Conservation (phyloP, 805 yeast genomes). For the Candida sonorensis region DNA sequence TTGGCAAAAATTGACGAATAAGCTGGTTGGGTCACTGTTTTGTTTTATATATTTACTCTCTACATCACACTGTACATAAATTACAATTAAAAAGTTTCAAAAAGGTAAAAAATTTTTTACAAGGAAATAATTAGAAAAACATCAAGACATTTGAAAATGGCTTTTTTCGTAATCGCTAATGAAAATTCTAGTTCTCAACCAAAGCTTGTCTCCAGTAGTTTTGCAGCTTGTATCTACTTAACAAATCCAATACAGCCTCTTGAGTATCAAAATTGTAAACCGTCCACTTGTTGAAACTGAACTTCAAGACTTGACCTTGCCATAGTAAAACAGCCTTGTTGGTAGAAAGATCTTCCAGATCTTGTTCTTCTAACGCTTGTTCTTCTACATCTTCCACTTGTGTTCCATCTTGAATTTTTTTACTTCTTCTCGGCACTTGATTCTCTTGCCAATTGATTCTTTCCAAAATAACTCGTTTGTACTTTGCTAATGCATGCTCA, state of each 20-base stretch:
- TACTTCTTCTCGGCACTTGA: constrained; percentile 33
- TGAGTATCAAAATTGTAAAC: constrained; percentile 46
- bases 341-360: constrained; percentile 30
- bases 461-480: constrained; percentile 49
- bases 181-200: too few species aligned
- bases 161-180: too few species aligned
- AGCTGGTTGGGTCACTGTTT: constrained; percentile 4
- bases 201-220: constrained; percentile 49
- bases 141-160: too few species aligned
- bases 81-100: too few species aligned
- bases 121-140: too few species aligned
- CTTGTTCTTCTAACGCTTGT: constrained; percentile 9
- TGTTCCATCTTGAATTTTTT: too few species aligned
- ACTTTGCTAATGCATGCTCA: constrained; percentile 51
- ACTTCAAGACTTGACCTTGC: constrained; percentile 58
- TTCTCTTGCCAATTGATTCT: constrained; percentile 68
- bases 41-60: too few species aligned
- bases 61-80: too few species aligned
- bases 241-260: constrained; percentile 41
- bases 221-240: constrained; percentile 47
- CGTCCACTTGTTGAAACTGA: constrained; percentile 65
- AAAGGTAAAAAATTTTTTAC: too few species aligned
- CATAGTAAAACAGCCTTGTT: constrained; percentile 52
- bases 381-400: constrained; percentile 3
- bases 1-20: constrained; percentile 82